phyloP scores from a whole-genome alignment of 2,329 filamentous ascomycete genomes.

The Arthrobotrys pseudoclavata region DNA sequence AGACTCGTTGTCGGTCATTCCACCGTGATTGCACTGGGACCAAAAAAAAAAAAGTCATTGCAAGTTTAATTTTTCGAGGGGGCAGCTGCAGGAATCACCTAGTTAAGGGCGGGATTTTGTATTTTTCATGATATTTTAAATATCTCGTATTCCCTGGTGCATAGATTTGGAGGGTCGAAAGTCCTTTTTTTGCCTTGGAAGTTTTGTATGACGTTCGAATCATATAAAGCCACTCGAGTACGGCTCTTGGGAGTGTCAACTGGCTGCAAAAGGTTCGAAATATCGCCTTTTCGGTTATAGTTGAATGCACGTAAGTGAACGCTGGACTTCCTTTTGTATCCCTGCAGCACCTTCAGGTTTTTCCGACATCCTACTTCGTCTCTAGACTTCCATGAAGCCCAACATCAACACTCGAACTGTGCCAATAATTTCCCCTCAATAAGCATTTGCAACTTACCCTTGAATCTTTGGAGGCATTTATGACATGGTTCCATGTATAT shows the following conservation, averaged over 20 bases:
- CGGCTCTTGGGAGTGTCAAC: not conserved
- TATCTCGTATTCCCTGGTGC: not conserved
- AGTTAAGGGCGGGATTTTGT: not conserved
- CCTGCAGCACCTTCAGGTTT: conserved; percentile 4
- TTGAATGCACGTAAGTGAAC: not conserved
- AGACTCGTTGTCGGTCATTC: conserved; percentile 23
- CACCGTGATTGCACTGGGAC: conserved; percentile 14
- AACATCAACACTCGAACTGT: conserved; percentile 2
- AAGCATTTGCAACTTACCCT: conserved; percentile 5
- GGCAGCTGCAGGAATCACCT: not conserved
- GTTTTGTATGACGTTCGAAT: not conserved
- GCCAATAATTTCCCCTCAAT: not conserved
- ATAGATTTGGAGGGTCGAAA: not conserved
- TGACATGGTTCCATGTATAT: conserved; percentile 24
- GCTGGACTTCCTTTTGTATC: not conserved
- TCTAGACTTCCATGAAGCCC: not conserved
- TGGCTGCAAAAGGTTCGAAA: not conserved
- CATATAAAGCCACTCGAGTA: too few relatives aligned
- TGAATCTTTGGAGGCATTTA: not conserved
- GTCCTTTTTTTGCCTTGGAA: not conserved
- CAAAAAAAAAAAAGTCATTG: conserved; percentile 19
- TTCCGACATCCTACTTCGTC: conserved; percentile 9
- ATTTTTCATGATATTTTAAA: not conserved
- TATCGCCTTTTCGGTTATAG: conserved; percentile 15
- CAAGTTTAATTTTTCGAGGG: conserved; percentile 11